Conservation (phyloP, 1,139 yeast species). For the Zhuliangozyma parablackwelliae region DNA sequence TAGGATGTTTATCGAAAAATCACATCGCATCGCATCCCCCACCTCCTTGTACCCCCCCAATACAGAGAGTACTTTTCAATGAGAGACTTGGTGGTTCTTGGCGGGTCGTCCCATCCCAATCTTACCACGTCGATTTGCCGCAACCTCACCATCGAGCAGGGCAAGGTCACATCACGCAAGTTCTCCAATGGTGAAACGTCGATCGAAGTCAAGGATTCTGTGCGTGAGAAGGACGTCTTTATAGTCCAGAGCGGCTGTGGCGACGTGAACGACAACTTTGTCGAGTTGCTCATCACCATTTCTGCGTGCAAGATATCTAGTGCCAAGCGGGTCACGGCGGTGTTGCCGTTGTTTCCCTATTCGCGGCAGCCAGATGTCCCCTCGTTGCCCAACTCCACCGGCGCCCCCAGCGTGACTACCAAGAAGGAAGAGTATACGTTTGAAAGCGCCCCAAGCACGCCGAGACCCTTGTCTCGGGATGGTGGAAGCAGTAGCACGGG, state of each 20-base stretch:
- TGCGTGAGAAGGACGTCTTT: constrained; percentile 89
- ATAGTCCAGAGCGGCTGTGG: constrained; percentile 83
- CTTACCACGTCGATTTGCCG: constrained; percentile 61
- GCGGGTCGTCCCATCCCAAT: constrained; percentile 71
- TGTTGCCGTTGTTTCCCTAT: constrained; percentile 90
- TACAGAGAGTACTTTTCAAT: constrained; percentile 23
- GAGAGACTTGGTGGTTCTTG: constrained; percentile 74
- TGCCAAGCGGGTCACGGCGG: constrained; percentile 90
- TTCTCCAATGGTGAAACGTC: constrained; percentile 89
- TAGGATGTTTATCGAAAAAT: constrained; percentile 1
- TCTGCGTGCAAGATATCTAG: constrained; percentile 96
- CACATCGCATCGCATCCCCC: constrained; percentile 2
- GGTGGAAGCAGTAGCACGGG: constrained; percentile 6
- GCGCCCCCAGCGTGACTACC: constrained; percentile 39
- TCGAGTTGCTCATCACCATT: constrained; percentile 82
- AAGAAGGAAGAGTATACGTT: constrained; percentile 46
- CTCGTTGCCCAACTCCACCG: constrained; percentile 64
- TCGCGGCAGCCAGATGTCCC: constrained; percentile 96
- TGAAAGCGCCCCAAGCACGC: constrained; percentile 65
- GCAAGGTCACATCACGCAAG: constrained; percentile 51
- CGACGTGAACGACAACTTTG: constrained; percentile 83
- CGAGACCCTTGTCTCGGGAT: constrained; percentile 34
- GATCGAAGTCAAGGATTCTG: constrained; percentile 75
- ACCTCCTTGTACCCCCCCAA: not conserved
- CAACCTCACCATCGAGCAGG: constrained; percentile 58